Base-by-base conservation (phyloP, 805 yeast species). In the Zygosaccharomyces bailii region DNA sequence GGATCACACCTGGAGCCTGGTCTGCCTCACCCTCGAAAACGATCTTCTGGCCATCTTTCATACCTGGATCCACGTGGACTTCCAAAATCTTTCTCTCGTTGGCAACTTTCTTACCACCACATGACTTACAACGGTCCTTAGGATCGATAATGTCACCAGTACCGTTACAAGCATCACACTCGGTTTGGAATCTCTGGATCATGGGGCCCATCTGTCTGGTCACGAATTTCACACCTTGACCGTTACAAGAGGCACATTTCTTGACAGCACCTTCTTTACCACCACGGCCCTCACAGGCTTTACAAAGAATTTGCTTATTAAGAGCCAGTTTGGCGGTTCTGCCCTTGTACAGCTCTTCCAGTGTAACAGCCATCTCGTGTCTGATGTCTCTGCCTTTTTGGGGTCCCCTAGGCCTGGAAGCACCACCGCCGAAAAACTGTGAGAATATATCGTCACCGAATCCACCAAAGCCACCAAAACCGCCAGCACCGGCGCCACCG, bases 151-250 rank as follows among this genome's bases (percentile, higher is more conserved):
- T 84, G 67, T 85, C 91, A 66, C 99, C 99, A 48, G 84, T 75
- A 65, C 98, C 99, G 54, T 80, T 71, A 81, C 99, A 93, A 48
- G 70, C 82, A 56, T 86, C 91, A 84, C 99, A 93, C 43, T 80
- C 82, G 36, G 95, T 81, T 74, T 93, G 98, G 80, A 86, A 86
- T 76, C 96, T 86, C 75, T 93, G 99, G 61, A 93, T 86, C 90
- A 93, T 88, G 55, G 96, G 96, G 58, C 99, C 99, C 96, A 93
- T 90, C 72, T 93, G 98, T 74, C 96, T 86, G 42, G 96, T 87
- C 55, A 89, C 84, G 54, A 91, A 84, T 69, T 80, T 86, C 68
- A 84, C 71, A 78, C 99, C 99, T 59, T 78, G 76, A 69, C 99
- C 99, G 63, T 79, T 78, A 82, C 99, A 93, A 31, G 80, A 66